Base-by-base conservation (phyloP, 2,329 filamentous ascomycete species). In the Nothopassalora personata region DNA sequence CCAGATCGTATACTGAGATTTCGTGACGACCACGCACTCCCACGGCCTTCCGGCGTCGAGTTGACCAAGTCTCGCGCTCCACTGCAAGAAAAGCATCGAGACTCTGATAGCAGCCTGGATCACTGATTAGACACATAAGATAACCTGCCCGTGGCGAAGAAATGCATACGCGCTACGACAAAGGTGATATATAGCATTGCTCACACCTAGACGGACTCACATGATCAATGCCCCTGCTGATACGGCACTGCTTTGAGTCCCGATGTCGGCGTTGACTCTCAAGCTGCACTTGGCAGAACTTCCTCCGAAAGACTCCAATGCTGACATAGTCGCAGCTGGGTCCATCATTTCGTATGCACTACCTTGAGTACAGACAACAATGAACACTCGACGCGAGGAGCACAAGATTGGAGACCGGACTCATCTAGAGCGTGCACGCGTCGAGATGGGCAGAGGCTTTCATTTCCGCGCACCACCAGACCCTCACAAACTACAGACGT, bases 401-500 rank as follows among this genome's bases (percentile, higher is more conserved):
- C 13, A 18, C 15, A 7, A 18, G 8, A 18, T 43, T 18, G 39
- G 39, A 1, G 39, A 43, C 5, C 39, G 39, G 8, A 8, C 11
- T 43, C 39, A 43, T 4, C 39, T 43, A 7, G 39, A 43, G 39
- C 39, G n/a, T n/a, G 39, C 39, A 8, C 39, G 39, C 28, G 27
- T 51, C 49, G n/a, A 51, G 33, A 15, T 33, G 30, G n/a, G 7
- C 49, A 15, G 10, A 19, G 52, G 52, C 34, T 45, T 45, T 18
- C 23, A 30, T 27, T 45, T 45, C 13, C 52, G 52, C 1, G n/a
- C 52, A 31, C 52, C 52, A 2, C 52, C 52, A 5, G 23, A 30
- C 8, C 52, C 52, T 19, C 94, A 99, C 62, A 99, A 79, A 74
- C 97, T 97, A 82, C 97, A 94, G 68, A 97, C 80, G 71, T 93